Evolutionary conservation across 805 yeast genomes (phyloP).

Genomic region (Pichia heedii): DNA sequence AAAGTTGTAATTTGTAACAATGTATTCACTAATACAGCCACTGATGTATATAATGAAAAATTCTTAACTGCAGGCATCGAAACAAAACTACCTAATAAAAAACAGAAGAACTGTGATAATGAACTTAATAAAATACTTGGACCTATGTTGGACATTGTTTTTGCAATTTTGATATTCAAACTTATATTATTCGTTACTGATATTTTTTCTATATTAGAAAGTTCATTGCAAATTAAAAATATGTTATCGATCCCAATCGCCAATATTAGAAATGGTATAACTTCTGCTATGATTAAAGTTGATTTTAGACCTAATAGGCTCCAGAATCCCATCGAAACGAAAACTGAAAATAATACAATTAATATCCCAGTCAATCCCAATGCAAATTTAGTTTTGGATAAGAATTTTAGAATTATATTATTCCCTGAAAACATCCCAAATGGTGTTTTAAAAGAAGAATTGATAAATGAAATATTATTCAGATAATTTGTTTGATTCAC

Average conservation of each 20-base stretch:
- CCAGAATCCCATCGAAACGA: conserved; percentile 76
- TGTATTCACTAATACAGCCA: conserved; percentile 73
- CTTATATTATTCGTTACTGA: conserved; percentile 28
- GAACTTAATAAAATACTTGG: conserved; percentile 82
- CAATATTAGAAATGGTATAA: conserved; percentile 82
- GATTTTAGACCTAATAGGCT: conserved; percentile 71
- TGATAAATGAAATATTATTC: conserved; percentile 1
- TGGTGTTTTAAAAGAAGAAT: conserved; percentile 3
- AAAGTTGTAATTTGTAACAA: conserved; percentile 74
- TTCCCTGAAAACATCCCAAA: conserved; percentile 5
- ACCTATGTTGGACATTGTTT: conserved; percentile 65
- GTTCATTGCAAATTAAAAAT: conserved; percentile 75
- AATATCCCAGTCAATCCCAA: conserved; percentile 79
- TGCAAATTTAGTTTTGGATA: conserved; percentile 52
- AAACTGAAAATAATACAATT: conserved; percentile 73
- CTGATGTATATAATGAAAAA: conserved; percentile 85
- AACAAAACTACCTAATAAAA: conserved; percentile 68
- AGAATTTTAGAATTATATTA: conserved; percentile 11
- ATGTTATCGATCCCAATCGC: conserved; percentile 96
- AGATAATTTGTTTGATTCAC: neutral
- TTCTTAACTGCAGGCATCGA: conserved; percentile 95
- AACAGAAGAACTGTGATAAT: conserved; percentile 69
- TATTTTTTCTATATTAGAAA: conserved; percentile 43
- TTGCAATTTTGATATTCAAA: conserved; percentile 50
- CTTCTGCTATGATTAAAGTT: conserved; percentile 91